Percentiles rank a stretch among this genome's conserved stretches.
Evolutionary conservation across 805 yeast genomes (phyloP).

Genomic region (Yarrowia osloensis): DNA sequence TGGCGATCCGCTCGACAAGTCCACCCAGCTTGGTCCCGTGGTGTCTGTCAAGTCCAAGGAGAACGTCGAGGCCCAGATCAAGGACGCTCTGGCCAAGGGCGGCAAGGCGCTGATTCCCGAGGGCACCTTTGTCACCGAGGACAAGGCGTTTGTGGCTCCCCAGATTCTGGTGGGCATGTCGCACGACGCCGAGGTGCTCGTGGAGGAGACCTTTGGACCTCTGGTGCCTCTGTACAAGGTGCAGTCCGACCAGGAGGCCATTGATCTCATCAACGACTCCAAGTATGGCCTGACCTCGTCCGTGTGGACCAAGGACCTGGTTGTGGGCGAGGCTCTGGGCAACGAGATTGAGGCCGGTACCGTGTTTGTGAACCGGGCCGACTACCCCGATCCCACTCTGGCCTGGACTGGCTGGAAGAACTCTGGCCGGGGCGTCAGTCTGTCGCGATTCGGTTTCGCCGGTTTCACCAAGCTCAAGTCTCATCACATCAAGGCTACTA

Average conservation of each 20-base stretch:
- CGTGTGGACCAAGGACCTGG: conserved; percentile 70
- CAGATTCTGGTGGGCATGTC: conserved; percentile 77
- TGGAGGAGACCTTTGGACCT: conserved; percentile 89
- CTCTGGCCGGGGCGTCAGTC: conserved; percentile 72
- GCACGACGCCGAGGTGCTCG: conserved; percentile 59
- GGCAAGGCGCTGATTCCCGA: conserved; percentile 50
- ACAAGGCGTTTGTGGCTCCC: conserved; percentile 75
- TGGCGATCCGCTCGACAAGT: conserved; percentile 78
- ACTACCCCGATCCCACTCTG: conserved; percentile 62
- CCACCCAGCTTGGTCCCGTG: conserved; percentile 66
- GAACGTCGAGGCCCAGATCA: conserved; percentile 49
- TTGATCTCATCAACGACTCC: conserved; percentile 72
- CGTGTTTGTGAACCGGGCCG: conserved; percentile 64
- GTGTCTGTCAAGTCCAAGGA: conserved; percentile 55
- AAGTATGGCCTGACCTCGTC: conserved; percentile 88
- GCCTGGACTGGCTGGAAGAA: conserved; percentile 77
- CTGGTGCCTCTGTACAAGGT: conserved; percentile 77
- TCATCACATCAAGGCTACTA: conserved; percentile 40
- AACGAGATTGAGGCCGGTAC: conserved; percentile 62
- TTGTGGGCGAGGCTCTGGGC: conserved; percentile 67
- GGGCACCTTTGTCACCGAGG: conserved; percentile 57
- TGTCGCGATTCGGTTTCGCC: conserved; percentile 65
- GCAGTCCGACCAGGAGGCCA: conserved; percentile 69
- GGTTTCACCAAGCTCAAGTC: conserved; percentile 42
- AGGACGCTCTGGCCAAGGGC: conserved; percentile 55